Evolutionary conservation across 768 basidiomycete species (phyloP), one percentile per base, ranked within the genome.

Genomic region (Pisolithus orientalis): DNA sequence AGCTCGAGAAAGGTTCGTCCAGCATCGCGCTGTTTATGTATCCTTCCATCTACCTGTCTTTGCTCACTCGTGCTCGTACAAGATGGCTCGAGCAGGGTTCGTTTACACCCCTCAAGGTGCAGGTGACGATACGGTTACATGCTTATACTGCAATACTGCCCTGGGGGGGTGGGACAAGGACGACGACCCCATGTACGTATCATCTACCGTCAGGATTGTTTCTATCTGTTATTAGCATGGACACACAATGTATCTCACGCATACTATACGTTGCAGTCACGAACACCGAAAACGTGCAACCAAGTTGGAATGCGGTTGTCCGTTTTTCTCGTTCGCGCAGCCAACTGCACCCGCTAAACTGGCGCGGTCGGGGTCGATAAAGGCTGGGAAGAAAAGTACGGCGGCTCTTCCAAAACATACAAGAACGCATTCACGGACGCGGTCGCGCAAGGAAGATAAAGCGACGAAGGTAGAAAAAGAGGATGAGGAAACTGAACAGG

Each of bases 41-140:
- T 16, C 14, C 11, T 31, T 7, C 5, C 21, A 10, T 5, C 6
- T 1, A 27, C 39, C 24, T 32, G 27, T 53, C 24, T 40, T n/a
- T 57, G 13, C 47, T 52, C 45, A 44, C 25, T 28, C 28, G 27
- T 25, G 52, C 14, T 64, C 44, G 2, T 45, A 14, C 14, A 61
- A 94, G 94, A 85, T 98, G 80, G 88, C 94, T 0, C 81, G 80
- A 58, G 92, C 93, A 3, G 94, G 94, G 7, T 96, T 95, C 62
- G 78, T 90, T 0, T 90, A 78, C 64, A 84, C 83, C 0, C 89
- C 92, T 2, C 79, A 83, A 51, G 68, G 73, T 11, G 60, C 72
- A 1, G 84, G 78, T 4, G 86, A 90, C 58, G 94, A 98, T 66
- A 80, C 84, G 1, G 91, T 83, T 0, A 84, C 84, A 0, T 98